Base-by-base conservation (phyloP, 2,329 filamentous ascomycete genomes). In the Ambrosiella cleistominuta region DNA sequence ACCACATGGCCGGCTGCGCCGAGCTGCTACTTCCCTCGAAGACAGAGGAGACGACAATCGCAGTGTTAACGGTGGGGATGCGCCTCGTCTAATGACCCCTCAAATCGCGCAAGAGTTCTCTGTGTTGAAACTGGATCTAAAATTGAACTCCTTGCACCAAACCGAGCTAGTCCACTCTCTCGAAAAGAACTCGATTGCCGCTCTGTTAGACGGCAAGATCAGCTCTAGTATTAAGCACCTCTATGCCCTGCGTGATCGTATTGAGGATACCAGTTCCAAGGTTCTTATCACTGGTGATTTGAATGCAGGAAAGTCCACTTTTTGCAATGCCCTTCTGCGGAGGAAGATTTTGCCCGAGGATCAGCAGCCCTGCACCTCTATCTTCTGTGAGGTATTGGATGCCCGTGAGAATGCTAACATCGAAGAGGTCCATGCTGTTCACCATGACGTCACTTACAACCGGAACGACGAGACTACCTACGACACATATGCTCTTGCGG, bases 231-330 rank as follows among this genome's bases (percentile, higher is more conserved):
- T 97, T 67, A 88, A 89, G 65, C 93, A 98, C 70, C 77, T 98
- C 1, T 77, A 88, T 58, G 82, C 87, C 0, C 75, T 98, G 39
- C 83, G 89, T 61, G 93, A 97, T 63, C 83, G 93, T 57, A 98
- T 98, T 62, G 93, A 97, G 68, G 93, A 98, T 69, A 97, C 88
- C 0, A 88, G 91, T 3, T 97, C 91, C 71, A 98, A 98, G 69
- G 93, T 98, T 1, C 72, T 98, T 60, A 83, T 98, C 15, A 98
- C 93, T 0, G 93, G 93, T 66, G 93, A 98, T 68, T 71, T 98
- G 57, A 98, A 98, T 67, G 91, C 93, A 7, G 93, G 93, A 66
- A 98, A 98, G 68, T 98, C 93, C 3, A 98, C 93, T 0, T 98
- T 98, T 66, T 98, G 93, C 73, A 98, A 98, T 70, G 93, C 93